Base-by-base conservation (phyloP, 371 early-diverging fungal genomes). In the Mortierella sp. region DNA sequence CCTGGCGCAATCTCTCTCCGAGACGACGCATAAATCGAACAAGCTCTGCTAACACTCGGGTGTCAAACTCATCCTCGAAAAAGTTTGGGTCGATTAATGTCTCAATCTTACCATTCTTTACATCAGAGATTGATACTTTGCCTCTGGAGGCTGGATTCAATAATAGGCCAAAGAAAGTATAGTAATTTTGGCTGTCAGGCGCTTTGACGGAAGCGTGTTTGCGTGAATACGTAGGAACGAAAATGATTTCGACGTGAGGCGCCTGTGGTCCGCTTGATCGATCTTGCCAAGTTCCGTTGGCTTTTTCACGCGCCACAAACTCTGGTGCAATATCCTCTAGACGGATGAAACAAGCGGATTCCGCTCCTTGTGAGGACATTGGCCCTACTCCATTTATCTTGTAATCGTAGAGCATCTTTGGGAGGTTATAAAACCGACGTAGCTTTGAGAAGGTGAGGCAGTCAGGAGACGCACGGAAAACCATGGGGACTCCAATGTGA, bases 301-400 rank as follows among this genome's bases (percentile, higher is more conserved):
- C 83, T 61, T 81, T 81, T 45, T 81, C 83, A 16, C 83, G 77
- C 6, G 76, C 77, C 1, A 81, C 83, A 66, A 81, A 81, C n/a
- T 81, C 77, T 6, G 83, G 83, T 5, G 73, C 73, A 30, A 81
- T 65, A 10, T 81, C 73, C 43, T 81, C 83, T 1, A 81, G 71
- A 12, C 83, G 83, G 16, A 73, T 69, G 66, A 81, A 81, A 39
- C 60, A 63, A 0, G 61, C 61, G 12, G 28, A 14, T 28, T 71
- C 72, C 3, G 51, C 64, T 20, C 16, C 60, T 18, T 77, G 68
- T 1, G 68, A 64, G 37, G 63, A 51, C 8, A 81, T 18, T 2
- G 62, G 49, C 3, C 81, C 81, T 10, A 47, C 45, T 1, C 76
- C 76, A 14, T 66, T 54, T 24, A 75, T 65, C 26, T 65, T 49